phyloP scores from a whole-genome alignment of 371 early-diverging fungal species.

The Zychaea mexicana region DNA sequence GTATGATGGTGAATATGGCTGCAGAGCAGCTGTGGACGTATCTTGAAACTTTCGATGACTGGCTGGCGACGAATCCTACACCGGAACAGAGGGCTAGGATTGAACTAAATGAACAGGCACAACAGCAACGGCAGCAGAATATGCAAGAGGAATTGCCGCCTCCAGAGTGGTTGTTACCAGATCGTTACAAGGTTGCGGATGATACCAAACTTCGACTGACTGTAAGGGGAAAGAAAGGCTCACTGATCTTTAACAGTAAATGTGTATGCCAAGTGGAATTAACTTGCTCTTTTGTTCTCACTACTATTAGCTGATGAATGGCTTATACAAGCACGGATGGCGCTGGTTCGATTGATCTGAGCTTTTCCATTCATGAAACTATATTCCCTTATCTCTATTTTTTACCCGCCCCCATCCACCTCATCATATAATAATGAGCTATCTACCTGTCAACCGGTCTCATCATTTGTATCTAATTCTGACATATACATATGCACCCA shows the following conservation, averaged over 20 bases:
- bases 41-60: conserved; percentile 39
- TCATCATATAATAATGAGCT: too few species aligned
- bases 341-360: not conserved
- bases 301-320: conserved; percentile 41
- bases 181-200: conserved; percentile 39
- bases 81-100: conserved; percentile 34
- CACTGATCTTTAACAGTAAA: not conserved
- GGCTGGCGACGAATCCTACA: conserved; percentile 32
- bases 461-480: too few species aligned
- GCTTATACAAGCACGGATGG: conserved; percentile 27
- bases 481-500: too few species aligned
- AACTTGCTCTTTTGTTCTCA: not conserved
- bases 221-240: conserved; percentile 14
- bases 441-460: too few species aligned
- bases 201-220: conserved; percentile 39
- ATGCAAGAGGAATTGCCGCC: conserved; percentile 15
- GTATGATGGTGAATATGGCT: conserved; percentile 43
- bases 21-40: conserved; percentile 45
- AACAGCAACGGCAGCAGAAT: conserved; percentile 1
- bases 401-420: too few species aligned
- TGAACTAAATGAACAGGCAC: conserved; percentile 4
- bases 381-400: too few species aligned
- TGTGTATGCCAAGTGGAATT: too few species aligned
- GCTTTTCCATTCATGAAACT: too few species aligned
- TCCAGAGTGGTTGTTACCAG: conserved; percentile 52